A percentile compares a stretch with the other conserved stretches of the same genome.
Evolutionary conservation across 1,284 basidiomycete species (phyloP).

Genomic region (Boletus smithii): DNA sequence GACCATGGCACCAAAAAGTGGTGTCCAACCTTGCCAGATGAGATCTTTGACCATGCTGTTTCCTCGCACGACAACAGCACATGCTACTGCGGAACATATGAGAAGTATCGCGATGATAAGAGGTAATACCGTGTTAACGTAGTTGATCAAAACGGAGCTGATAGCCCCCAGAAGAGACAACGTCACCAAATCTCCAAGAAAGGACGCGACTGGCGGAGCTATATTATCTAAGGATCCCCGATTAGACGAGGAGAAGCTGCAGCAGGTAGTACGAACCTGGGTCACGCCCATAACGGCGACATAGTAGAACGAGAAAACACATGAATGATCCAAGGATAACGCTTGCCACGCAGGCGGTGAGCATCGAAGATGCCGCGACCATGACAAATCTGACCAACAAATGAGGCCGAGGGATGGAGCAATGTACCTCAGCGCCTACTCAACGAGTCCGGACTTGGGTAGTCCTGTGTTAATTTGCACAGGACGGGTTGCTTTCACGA

Average conservation of each 20-base stretch:
- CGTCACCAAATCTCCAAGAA: constrained; percentile 90
- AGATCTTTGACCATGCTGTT: constrained; percentile 71
- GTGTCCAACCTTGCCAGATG: constrained; percentile 83
- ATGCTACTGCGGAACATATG: constrained; percentile 53
- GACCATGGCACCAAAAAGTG: constrained; percentile 88
- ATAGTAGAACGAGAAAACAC: constrained; percentile 81
- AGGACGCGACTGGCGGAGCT: constrained; percentile 89
- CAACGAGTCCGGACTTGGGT: constrained; percentile 44
- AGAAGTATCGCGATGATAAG: constrained; percentile 59
- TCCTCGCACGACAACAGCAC: constrained; percentile 52
- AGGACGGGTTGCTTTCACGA: constrained; percentile 33
- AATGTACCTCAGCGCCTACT: constrained; percentile 42
- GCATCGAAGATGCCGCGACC: constrained; percentile 88
- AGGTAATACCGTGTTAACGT: constrained; percentile 64
- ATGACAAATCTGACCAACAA: constrained; percentile 60
- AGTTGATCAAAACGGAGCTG: constrained; percentile 61
- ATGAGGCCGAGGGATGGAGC: constrained; percentile 13
- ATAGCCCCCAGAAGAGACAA: constrained; percentile 73
- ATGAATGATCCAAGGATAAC: constrained; percentile 89
- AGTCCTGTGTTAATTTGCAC: constrained; percentile 28
- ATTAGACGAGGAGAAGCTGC: not conserved
- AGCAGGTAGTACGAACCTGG: constrained; percentile 57
- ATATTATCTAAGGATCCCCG: constrained; percentile 77
- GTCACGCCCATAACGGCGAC: constrained; percentile 73
- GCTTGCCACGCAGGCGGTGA: constrained; percentile 79